Conservation (phyloP, 768 basidiomycete species). For the Psilocybe subaeruginosa region DNA sequence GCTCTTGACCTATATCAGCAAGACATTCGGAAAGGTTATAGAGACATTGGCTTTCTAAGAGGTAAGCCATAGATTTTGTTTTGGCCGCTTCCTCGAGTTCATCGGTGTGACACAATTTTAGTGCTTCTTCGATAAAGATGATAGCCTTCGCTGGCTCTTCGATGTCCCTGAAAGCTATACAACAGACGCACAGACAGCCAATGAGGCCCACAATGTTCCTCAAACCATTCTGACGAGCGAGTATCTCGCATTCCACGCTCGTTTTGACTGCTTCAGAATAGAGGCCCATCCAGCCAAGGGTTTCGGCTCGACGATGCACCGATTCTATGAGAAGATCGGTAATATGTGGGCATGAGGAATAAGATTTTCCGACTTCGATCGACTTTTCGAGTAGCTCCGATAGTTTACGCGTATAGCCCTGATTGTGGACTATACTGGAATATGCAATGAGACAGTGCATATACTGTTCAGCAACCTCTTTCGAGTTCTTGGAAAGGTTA, state of each 20-base stretch:
- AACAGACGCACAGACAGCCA: slow-evolving; percentile 8
- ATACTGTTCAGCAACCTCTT: slow-evolving; percentile 1
- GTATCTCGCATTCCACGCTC: slow-evolving; percentile 2
- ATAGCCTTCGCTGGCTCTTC: background rate
- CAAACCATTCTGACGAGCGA: slow-evolving; percentile 5
- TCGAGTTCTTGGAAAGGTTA: background rate
- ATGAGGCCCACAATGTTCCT: slow-evolving; percentile 6
- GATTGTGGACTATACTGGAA: slow-evolving; percentile 4
- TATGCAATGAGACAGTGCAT: slow-evolving; percentile 15
- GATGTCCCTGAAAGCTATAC: slow-evolving; percentile 4
- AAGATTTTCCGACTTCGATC: slow-evolving; percentile 8
- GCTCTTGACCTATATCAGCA: slow-evolving; percentile 1
- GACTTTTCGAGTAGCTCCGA: slow-evolving; percentile 8
- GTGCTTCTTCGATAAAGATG: slow-evolving; percentile 5
- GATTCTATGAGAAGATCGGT: background rate
- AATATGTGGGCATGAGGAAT: background rate
- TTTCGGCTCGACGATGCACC: slow-evolving; percentile 16
- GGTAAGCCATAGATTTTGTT: background rate
- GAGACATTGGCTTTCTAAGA: slow-evolving; percentile 5
- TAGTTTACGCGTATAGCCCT: slow-evolving; percentile 5
- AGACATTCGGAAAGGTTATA: slow-evolving; percentile 5
- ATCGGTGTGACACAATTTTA: slow-evolving; percentile 7
- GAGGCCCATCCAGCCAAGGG: slow-evolving; percentile 7
- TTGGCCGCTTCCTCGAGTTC: background rate
- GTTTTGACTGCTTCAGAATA: slow-evolving; percentile 9